Evolutionary conservation across 805 yeast species (phyloP).

Genomic region (Monosporozyma siamensis): DNA sequence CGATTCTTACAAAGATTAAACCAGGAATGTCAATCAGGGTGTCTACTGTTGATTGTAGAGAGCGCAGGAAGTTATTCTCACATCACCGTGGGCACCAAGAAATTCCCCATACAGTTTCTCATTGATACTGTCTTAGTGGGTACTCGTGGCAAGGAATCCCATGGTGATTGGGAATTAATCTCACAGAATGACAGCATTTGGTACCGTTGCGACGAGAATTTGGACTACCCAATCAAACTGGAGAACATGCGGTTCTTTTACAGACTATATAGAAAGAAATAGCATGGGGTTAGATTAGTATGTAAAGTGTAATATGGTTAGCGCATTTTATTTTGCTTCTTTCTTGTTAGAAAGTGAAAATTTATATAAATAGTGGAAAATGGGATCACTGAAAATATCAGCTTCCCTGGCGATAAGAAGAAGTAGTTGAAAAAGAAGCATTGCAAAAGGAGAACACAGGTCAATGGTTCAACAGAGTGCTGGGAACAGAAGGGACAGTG

Average conservation of each 20-base stretch:
- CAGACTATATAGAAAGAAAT: conserved; percentile 56
- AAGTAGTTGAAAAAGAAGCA: too few species aligned
- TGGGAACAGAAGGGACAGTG: not conserved
- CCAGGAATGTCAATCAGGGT: conserved; percentile 42
- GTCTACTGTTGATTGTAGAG: conserved; percentile 61
- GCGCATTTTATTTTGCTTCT: too few species aligned
- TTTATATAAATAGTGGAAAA: too few species aligned
- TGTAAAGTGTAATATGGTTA: too few species aligned
- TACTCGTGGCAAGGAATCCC: conserved; percentile 33
- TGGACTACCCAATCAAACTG: conserved; percentile 56
- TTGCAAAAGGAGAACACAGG: too few species aligned
- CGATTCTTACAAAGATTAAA: conserved; percentile 47
- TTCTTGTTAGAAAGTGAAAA: too few species aligned
- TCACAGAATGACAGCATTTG: conserved; percentile 67
- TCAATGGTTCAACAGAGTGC: not conserved
- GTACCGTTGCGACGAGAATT: conserved; percentile 52
- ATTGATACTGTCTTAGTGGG: conserved; percentile 65
- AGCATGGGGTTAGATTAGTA: too few species aligned
- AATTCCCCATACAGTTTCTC: conserved; percentile 74
- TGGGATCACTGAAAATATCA: too few species aligned
- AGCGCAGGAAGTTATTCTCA: conserved; percentile 88
- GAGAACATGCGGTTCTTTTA: conserved; percentile 86
- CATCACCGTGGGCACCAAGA: conserved; percentile 63
- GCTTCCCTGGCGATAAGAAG: too few species aligned
- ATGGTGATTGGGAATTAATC: conserved; percentile 58